These are phyloP conservation scores for Casaregolazyma suthepensis DNA, from an alignment of 1,139 yeast species.

Conservation along the genomic window DNA sequence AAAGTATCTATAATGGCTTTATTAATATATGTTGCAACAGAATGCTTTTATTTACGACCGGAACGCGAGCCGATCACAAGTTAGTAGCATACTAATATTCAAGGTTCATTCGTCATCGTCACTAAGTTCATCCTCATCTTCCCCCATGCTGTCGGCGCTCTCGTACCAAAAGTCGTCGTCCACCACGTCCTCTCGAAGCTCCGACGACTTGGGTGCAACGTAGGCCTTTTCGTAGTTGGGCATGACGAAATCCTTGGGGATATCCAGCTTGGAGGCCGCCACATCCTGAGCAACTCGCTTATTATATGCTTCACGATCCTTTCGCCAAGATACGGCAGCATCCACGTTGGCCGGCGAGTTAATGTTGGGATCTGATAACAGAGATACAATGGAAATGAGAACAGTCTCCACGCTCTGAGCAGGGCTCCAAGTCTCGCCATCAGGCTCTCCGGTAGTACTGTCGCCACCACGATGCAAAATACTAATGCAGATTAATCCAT, in stretches of 20 bases:
- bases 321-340: conserved; percentile 89
- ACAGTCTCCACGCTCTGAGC: conserved; percentile 94
- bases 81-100: not conserved
- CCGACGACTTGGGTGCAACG: conserved; percentile 40
- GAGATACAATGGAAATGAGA: conserved; percentile 78
- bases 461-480: conserved; percentile 88
- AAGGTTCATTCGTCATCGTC: conserved; percentile 17
- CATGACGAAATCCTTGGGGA: conserved; percentile 79
- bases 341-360: conserved; percentile 95
- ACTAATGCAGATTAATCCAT: conserved; percentile 88
- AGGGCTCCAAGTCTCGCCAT: conserved; percentile 83
- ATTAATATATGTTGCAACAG: conserved; percentile 1
- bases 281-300: conserved; percentile 79
- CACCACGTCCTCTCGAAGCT: conserved; percentile 55
- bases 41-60: not conserved
- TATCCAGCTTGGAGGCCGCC: conserved; percentile 71
- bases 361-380: conserved; percentile 88
- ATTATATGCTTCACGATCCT: conserved; percentile 73
- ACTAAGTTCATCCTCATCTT: conserved; percentile 31
- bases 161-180: conserved; percentile 89
- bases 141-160: conserved; percentile 59
- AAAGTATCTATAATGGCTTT: not conserved
- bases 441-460: conserved; percentile 84
- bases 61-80: not conserved
- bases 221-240: conserved; percentile 62